These are phyloP conservation scores for Gymnopilus junonius DNA, from an alignment of 768 basidiomycete species.

Conservation along the genomic window DNA sequence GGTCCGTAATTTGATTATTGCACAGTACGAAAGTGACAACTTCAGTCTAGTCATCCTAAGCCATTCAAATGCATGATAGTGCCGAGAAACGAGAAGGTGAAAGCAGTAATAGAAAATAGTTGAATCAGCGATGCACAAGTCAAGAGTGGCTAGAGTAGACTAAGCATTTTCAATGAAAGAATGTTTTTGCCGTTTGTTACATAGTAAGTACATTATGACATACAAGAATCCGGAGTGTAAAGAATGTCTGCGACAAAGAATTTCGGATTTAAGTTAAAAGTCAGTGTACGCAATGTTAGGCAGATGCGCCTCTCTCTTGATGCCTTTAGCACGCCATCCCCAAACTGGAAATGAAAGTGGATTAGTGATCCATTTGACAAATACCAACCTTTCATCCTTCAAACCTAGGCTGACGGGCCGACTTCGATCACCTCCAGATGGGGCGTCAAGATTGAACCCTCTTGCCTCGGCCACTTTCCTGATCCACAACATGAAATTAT, in stretches of 20 bases:
- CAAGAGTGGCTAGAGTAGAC: too few relatives aligned
- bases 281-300: too few relatives aligned
- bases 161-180: not conserved
- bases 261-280: too few relatives aligned
- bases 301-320: not conserved
- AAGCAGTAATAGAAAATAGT: not conserved
- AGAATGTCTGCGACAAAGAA: too few relatives aligned
- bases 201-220: not conserved
- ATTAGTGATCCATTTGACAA: conserved; percentile 38
- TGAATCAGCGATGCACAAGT: not conserved
- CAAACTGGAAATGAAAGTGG: conserved; percentile 41
- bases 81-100: conserved; percentile 19
- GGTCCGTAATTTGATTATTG: conserved; percentile 19
- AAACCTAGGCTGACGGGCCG: not conserved
- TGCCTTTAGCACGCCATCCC: conserved; percentile 33
- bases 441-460: not conserved
- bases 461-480: conserved; percentile 28
- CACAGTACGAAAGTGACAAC: not conserved
- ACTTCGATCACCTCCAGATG: not conserved
- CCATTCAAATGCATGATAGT: conserved; percentile 30
- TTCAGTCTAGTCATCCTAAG: conserved; percentile 26
- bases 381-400: conserved; percentile 28
- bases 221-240: not conserved
- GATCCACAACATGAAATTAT: conserved; percentile 31
- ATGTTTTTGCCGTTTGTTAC: too few relatives aligned